Conservation (phyloP, 352 stramenopile species). For the Nothophytophthora sp. region DNA sequence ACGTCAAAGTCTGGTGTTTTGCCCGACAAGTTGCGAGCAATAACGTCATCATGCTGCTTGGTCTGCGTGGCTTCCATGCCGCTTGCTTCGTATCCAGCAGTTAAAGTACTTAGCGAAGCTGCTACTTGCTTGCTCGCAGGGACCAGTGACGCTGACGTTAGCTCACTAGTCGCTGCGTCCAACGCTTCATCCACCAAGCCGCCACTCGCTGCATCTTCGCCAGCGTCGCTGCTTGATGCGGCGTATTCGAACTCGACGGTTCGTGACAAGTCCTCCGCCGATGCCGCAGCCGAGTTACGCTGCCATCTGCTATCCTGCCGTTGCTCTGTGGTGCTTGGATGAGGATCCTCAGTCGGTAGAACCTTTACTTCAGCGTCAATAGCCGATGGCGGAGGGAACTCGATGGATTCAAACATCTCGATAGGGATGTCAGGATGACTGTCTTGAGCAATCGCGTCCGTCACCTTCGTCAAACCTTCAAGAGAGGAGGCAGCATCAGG, state of each 20-base stretch:
- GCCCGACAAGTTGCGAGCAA: no score
- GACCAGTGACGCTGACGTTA: constrained; percentile 4
- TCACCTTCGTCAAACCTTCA: no score
- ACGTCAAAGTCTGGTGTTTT: no score
- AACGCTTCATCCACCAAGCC: constrained; percentile 30
- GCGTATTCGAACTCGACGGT: no score
- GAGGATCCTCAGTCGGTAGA: neutral
- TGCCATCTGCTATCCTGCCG: no score
- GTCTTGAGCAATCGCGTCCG: no score
- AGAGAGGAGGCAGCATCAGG: no score
- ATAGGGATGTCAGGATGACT: constrained; percentile 35
- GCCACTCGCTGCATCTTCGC: constrained; percentile 5
- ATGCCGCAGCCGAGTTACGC: no score
- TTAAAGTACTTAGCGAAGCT: constrained; percentile 16
- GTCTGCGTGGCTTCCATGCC: neutral
- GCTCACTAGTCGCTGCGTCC: constrained; percentile 30
- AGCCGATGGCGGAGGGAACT: constrained; percentile 16
- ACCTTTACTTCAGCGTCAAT: neutral
- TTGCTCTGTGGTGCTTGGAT: neutral
- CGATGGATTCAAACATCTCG: constrained; percentile 54
- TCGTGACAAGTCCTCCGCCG: no score
- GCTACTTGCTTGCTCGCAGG: constrained; percentile 6
- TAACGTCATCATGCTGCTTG: no score
- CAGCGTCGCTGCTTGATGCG: constrained; percentile 1
- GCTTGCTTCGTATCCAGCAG: constrained; percentile 3